Percentiles rank a stretch among this genome's conserved stretches.
Evolutionary conservation across 2,329 filamentous ascomycete genomes (phyloP).

Genomic region (Byssoonygena ceratinophila): DNA sequence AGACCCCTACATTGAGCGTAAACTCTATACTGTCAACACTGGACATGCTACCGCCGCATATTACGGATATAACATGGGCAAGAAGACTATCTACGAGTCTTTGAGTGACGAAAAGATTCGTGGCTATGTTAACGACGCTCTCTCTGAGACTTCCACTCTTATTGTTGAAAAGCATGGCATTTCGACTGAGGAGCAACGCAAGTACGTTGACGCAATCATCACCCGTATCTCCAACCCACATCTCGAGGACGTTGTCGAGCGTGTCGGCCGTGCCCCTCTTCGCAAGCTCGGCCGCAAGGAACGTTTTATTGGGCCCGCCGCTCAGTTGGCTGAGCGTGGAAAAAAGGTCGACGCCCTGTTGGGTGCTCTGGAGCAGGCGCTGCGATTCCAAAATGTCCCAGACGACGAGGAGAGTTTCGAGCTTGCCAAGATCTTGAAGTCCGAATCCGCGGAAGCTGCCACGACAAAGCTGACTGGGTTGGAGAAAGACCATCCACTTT

Average conservation of each 20-base stretch:
- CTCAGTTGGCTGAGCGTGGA: constrained; percentile 73
- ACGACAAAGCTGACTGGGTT: constrained; percentile 75
- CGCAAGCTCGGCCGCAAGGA: constrained; percentile 92
- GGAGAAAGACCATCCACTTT: constrained; percentile 65
- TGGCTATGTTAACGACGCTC: constrained; percentile 63
- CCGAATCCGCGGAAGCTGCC: constrained; percentile 60
- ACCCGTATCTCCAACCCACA: constrained; percentile 86
- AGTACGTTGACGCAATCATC: constrained; percentile 88
- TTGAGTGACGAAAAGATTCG: constrained; percentile 71
- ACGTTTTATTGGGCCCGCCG: constrained; percentile 85
- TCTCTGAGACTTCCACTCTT: constrained; percentile 75
- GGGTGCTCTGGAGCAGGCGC: constrained; percentile 76
- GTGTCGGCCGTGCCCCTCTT: constrained; percentile 86
- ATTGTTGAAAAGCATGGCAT: constrained; percentile 84
- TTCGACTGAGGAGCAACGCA: constrained; percentile 59
- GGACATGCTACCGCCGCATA: constrained; percentile 93
- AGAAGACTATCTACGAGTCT: constrained; percentile 81
- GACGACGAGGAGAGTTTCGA: constrained; percentile 82
- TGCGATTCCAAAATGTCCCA: constrained; percentile 90
- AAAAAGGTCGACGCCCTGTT: constrained; percentile 64
- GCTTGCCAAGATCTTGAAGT: constrained; percentile 74
- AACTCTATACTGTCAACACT: constrained; percentile 98
- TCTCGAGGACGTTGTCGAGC: constrained; percentile 84
- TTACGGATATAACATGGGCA: constrained; percentile 78
- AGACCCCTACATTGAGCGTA: constrained; percentile 93